phyloP scores from a whole-genome alignment of 371 early-diverging fungal genomes.

The Haplosporangium sp. region DNA sequence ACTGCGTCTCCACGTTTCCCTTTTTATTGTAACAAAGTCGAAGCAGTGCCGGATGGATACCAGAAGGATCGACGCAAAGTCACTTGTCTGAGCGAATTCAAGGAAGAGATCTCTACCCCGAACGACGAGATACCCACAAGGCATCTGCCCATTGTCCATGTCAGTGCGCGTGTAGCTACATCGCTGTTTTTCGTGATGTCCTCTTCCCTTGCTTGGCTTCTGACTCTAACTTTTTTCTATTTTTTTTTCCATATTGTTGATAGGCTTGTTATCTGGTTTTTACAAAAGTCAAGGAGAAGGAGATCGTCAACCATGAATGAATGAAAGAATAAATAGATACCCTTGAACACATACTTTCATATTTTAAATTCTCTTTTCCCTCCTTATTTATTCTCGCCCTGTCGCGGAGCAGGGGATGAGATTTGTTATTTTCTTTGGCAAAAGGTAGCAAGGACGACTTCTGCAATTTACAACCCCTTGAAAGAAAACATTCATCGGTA shows the following conservation, averaged over 20 bases:
- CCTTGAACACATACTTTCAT: too few relatives aligned
- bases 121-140: slow-evolving; percentile 25
- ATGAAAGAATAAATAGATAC: too few relatives aligned
- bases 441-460: neutral
- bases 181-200: too few relatives aligned
- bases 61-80: slow-evolving; percentile 70
- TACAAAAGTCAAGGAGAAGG: slow-evolving; percentile 54
- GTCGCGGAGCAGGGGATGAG: neutral
- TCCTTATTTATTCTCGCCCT: neutral
- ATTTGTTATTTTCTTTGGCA: neutral
- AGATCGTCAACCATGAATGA: neutral
- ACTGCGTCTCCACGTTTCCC: too few relatives aligned
- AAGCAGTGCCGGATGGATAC: slow-evolving; percentile 86
- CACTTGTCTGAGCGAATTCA: slow-evolving; percentile 36
- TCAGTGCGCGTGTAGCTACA: slow-evolving; percentile 15
- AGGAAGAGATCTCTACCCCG: slow-evolving; percentile 41
- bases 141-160: slow-evolving; percentile 60
- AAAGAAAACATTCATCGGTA: slow-evolving; percentile 7
- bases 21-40: slow-evolving; percentile 59
- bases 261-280: slow-evolving; percentile 61
- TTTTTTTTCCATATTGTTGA: neutral
- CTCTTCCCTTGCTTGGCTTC: neutral
- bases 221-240: neutral
- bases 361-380: too few relatives aligned
- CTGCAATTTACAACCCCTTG: neutral